These are phyloP conservation scores for Earliella scabrosa DNA, from an alignment of 1,284 basidiomycete species.

Conservation along the genomic window DNA sequence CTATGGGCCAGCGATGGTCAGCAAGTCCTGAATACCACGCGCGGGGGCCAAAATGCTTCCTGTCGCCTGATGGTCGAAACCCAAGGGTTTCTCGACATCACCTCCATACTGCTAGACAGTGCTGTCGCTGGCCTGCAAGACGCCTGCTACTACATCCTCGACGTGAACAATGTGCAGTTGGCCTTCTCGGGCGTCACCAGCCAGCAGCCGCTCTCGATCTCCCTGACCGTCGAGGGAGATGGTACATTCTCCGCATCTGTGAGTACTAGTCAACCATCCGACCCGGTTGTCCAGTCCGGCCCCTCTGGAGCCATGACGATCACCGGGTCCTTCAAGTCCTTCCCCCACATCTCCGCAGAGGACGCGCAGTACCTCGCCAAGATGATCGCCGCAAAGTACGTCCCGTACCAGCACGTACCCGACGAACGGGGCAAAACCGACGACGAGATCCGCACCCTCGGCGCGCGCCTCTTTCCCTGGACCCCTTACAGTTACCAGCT, in stretches of 20 bases:
- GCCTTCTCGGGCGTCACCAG: background rate
- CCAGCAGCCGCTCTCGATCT: background rate
- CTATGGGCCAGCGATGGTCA: conserved; percentile 1
- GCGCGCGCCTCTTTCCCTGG: background rate
- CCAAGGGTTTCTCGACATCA: conserved; percentile 5
- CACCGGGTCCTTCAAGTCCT: too few species aligned
- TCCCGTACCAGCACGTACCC: conserved; percentile 1
- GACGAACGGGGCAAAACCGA: background rate
- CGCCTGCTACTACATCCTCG: background rate
- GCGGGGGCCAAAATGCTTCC: background rate
- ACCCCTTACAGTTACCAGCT: conserved; percentile 4
- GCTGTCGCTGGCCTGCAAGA: background rate
- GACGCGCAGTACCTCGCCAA: too few species aligned
- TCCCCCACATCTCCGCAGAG: too few species aligned
- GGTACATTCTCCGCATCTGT: background rate
- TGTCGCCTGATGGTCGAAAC: conserved; percentile 3
- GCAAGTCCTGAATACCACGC: background rate
- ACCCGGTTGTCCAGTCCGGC: too few species aligned
- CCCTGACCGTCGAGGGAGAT: background rate
- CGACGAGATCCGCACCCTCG: background rate
- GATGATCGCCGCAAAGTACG: background rate
- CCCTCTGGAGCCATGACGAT: too few species aligned
- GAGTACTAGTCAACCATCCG: too few species aligned
- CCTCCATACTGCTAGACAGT: background rate
- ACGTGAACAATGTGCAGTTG: background rate